Base-by-base conservation (phyloP, 768 basidiomycete genomes). In the Agaricus subrufescens region DNA sequence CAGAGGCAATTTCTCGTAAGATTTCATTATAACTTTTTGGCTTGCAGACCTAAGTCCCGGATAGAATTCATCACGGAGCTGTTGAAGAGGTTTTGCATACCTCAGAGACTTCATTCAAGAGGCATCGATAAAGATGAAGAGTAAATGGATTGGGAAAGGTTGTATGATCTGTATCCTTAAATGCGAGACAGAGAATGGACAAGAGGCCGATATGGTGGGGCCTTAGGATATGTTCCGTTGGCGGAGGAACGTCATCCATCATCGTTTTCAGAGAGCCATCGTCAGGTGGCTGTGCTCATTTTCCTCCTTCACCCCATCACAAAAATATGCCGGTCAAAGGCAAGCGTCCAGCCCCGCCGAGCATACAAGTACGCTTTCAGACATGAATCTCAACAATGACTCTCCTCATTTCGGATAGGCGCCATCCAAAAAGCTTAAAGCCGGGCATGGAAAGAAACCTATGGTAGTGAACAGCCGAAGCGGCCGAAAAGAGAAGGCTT, bases 191-290 rank as follows among this genome's bases (percentile, higher is more conserved):
- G 37, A 91, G 73, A 26, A 90, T 72, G 34, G 80, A 79, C 31
- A 92, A 73, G 14, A 92, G 72, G 48, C 79, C 79, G 50, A 93
- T 73, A 65, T 94, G 91, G 62, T 93, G 91, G 1, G 91, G 89
- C 53, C 84, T 77, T 29, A 93, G 75, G 54, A 83, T 75, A 68
- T 89, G 86, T 50, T 83, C 80, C 6, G 80, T 78, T 1, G 86
- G 84, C 7, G 85, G 83, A 52, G 81, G 82, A 23, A 76, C 73
- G 34, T 81, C 79, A 49, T 69, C 77, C 76, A 69, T 78, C 40
- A 15, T 64, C 48, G 54, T 52, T 46, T 38, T 40, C 27, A 59
- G 23, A 29, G 19, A 23, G 53, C 44, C 39, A 52, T 23, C 43
- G 23, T 50, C 40, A 34, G 19, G 54, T 56, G 54, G 54, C 54